These are phyloP conservation scores for Collybiopsis luxurians DNA, from an alignment of 768 basidiomycete species.

Conservation along the genomic window DNA sequence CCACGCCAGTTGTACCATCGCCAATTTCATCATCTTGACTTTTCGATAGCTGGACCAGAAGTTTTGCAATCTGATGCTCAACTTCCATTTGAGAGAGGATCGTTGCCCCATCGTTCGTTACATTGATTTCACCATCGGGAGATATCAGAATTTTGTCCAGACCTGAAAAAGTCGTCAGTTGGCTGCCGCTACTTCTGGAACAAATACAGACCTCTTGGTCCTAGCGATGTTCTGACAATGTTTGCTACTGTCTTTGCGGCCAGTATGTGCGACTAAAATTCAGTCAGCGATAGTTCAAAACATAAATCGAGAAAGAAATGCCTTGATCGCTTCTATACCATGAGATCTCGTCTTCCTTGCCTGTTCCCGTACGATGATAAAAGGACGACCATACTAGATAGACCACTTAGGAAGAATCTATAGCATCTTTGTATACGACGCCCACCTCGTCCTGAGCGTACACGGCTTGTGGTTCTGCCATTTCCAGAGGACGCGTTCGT, in stretches of 20 bases:
- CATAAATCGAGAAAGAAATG: conserved; percentile 22
- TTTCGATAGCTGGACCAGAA: conserved; percentile 94
- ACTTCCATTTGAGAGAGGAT: conserved; percentile 99
- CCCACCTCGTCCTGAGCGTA: conserved; percentile 85
- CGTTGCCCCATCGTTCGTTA: conserved; percentile 98
- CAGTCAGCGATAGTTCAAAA: conserved; percentile 9
- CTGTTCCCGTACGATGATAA: conserved; percentile 95
- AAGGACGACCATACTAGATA: conserved; percentile 86
- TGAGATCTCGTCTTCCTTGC: conserved; percentile 88
- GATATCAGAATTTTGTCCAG: conserved; percentile 94
- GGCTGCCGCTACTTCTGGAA: conserved; percentile 8
- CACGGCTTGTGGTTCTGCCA: conserved; percentile 59
- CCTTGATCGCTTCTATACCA: conserved; percentile 95
- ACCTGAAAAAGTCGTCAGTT: conserved; percentile 41
- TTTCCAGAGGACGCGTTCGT: conserved; percentile 27
- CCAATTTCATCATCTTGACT: conserved; percentile 99
- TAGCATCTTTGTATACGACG: not conserved
- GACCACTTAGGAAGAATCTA: conserved; percentile 4
- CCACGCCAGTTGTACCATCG: conserved; percentile 98
- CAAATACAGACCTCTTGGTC: conserved; percentile 73
- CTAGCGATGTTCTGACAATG: conserved; percentile 92
- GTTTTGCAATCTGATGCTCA: conserved; percentile 98
- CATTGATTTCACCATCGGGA: conserved; percentile 97
- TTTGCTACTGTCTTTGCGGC: conserved; percentile 93
- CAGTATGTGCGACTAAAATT: conserved; percentile 82